Percentiles rank a stretch among this genome's conserved stretches.
phyloP scores from a whole-genome alignment of 2,329 filamentous ascomycete species.

The Pyricularia pennisetigena region DNA sequence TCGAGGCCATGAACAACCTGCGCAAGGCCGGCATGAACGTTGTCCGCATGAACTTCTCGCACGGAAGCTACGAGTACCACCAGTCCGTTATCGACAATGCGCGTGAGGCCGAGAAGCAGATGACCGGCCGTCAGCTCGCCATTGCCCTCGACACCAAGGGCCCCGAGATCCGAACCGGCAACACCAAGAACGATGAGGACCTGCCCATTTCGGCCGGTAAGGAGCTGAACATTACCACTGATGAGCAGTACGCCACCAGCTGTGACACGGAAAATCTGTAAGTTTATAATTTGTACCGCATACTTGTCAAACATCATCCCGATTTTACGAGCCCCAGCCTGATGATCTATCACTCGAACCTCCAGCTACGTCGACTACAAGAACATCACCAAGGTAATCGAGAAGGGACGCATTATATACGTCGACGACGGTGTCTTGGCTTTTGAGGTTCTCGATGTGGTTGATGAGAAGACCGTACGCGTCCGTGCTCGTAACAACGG shows the following conservation, averaged over 20 bases:
- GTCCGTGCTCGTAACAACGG: slow-evolving; percentile 91
- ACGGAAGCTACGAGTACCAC: slow-evolving; percentile 86
- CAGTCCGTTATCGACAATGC: slow-evolving; percentile 95
- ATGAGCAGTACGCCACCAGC: slow-evolving; percentile 78
- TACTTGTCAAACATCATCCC: not conserved
- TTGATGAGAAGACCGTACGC: slow-evolving; percentile 81
- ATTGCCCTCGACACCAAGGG: slow-evolving; percentile 79
- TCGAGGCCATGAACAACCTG: slow-evolving; percentile 92
- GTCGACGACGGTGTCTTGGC: slow-evolving; percentile 97
- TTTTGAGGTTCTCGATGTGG: slow-evolving; percentile 82
- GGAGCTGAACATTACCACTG: slow-evolving; percentile 92
- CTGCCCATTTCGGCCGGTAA: slow-evolving; percentile 74
- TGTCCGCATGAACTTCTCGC: slow-evolving; percentile 99
- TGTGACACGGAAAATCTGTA: slow-evolving; percentile 93
- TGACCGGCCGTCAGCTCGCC: slow-evolving; percentile 78
- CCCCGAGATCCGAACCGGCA: slow-evolving; percentile 51
- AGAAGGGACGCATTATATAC: slow-evolving; percentile 84
- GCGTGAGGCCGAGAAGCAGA: slow-evolving; percentile 69
- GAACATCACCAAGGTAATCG: slow-evolving; percentile 99
- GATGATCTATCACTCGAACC: not conserved
- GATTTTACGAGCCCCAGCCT: not conserved
- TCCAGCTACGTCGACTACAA: slow-evolving; percentile 93
- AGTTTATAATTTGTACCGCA: slow-evolving; percentile 20
- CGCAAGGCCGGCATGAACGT: slow-evolving; percentile 89
- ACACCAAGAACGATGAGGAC: slow-evolving; percentile 68